Percentiles rank a stretch among this genome's conserved stretches.
Evolutionary conservation across 345 rosid genomes (phyloP).

Genomic region (Microcos paniculata): DNA sequence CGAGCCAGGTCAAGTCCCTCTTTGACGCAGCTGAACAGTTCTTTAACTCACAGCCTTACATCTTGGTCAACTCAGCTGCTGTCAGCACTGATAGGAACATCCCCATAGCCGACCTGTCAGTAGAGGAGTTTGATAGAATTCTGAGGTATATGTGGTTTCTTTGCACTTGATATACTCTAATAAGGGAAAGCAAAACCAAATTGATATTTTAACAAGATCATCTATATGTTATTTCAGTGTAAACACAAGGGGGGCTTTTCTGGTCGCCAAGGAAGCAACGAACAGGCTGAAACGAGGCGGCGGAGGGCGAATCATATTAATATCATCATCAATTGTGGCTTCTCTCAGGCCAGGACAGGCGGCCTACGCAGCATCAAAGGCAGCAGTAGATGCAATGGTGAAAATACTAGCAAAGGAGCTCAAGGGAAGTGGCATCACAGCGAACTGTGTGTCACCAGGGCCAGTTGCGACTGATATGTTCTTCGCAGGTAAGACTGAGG

Average conservation of each 20-base stretch:
- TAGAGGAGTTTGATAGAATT: constrained; percentile 52
- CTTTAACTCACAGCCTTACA: constrained; percentile 44
- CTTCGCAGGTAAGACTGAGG: constrained; percentile 43
- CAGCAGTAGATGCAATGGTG: constrained; percentile 48
- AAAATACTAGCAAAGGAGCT: constrained; percentile 53
- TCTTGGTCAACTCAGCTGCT: constrained; percentile 58
- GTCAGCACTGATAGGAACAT: constrained; percentile 37
- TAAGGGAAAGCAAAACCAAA: not conserved
- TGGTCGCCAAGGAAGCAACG: constrained; percentile 43
- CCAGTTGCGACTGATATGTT: constrained; percentile 50
- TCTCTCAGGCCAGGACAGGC: constrained; percentile 35
- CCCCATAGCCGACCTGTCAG: constrained; percentile 44
- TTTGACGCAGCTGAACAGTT: constrained; percentile 54
- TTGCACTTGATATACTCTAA: not conserved
- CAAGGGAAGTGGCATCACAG: constrained; percentile 49
- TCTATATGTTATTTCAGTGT: constrained; percentile 28
- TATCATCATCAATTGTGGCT: constrained; percentile 41
- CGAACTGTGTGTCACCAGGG: constrained; percentile 57
- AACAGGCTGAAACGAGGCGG: constrained; percentile 39
- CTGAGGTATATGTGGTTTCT: not conserved
- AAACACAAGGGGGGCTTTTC: constrained; percentile 51
- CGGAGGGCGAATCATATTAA: constrained; percentile 47
- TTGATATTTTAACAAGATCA: too few relatives aligned
- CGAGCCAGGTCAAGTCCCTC: constrained; percentile 54
- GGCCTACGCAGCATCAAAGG: constrained; percentile 54